Percentiles rank a stretch among this genome's conserved stretches.
These are phyloP conservation scores for Podospora tetraspora DNA, from an alignment of 495 filamentous ascomycete species.

Conservation along the genomic window DNA sequence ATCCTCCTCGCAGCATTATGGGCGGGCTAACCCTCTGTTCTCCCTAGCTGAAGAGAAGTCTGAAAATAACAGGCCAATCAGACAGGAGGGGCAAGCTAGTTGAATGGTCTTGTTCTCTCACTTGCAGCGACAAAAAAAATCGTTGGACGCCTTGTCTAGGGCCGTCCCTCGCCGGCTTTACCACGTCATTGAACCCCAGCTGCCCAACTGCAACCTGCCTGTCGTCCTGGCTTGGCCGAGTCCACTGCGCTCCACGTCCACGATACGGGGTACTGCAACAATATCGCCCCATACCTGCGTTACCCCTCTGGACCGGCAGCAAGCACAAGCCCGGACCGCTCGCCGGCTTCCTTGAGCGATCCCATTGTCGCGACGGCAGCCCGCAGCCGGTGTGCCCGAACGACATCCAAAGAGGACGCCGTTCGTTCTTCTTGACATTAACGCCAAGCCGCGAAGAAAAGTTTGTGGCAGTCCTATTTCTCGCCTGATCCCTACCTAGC, in stretches of 20 bases:
- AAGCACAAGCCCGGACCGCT: conserved; percentile 3
- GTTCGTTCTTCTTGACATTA: background rate
- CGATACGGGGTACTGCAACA: background rate
- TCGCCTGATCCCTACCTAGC: background rate
- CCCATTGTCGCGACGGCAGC: conserved; percentile 5
- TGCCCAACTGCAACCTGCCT: background rate
- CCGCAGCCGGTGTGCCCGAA: conserved; percentile 19
- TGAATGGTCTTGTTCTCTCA: background rate
- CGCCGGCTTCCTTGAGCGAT: conserved; percentile 1
- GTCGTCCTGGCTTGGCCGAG: background rate
- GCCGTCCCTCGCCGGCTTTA: background rate
- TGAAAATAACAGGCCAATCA: conserved; percentile 8
- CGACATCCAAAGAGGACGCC: background rate
- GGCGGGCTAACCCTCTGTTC: background rate
- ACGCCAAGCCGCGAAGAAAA: background rate
- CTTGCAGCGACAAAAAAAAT: background rate
- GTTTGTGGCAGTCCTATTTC: background rate
- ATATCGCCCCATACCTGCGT: background rate
- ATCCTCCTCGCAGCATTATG: background rate
- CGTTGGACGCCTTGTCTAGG: background rate
- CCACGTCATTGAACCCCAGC: background rate
- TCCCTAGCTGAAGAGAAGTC: background rate
- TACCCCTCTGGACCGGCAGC: background rate
- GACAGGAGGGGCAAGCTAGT: background rate
- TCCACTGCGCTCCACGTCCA: background rate